Evolutionary conservation across 1,139 yeast genomes (phyloP).

Genomic region (Saccharomyces pastorianus): DNA sequence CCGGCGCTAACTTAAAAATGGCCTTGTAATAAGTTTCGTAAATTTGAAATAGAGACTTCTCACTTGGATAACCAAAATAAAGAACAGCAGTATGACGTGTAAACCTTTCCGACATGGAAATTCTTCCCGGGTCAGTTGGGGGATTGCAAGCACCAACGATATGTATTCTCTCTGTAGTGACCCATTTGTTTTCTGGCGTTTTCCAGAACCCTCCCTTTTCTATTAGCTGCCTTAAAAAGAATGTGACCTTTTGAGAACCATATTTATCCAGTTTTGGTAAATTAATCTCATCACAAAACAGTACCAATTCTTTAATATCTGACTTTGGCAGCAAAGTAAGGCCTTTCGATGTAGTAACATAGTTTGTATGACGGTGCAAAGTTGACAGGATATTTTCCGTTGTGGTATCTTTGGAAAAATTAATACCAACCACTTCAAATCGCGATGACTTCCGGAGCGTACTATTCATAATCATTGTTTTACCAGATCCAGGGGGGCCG

Average conservation of each 20-base stretch:
- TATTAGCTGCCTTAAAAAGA: conserved; percentile 66
- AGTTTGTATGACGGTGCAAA: conserved; percentile 66
- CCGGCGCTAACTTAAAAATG: conserved; percentile 55
- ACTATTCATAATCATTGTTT: conserved; percentile 80
- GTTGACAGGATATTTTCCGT: conserved; percentile 56
- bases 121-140: conserved; percentile 72
- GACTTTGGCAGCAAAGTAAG: conserved; percentile 50
- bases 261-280: conserved; percentile 64
- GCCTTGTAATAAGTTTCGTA: conserved; percentile 55
- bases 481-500: conserved; percentile 98
- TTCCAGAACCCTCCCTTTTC: conserved; percentile 79
- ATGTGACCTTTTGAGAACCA: conserved; percentile 67
- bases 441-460: conserved; percentile 53
- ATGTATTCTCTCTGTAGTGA: conserved; percentile 55
- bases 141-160: conserved; percentile 96
- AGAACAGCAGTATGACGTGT: conserved; percentile 60
- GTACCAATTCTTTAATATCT: conserved; percentile 65
- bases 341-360: conserved; percentile 47
- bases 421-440: conserved; percentile 58
- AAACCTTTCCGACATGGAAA: conserved; percentile 51
- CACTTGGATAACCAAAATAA: conserved; percentile 75
- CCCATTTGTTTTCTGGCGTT: conserved; percentile 54
- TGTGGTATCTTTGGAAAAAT: conserved; percentile 77
- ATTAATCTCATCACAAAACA: conserved; percentile 90
- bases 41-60: conserved; percentile 55